These are phyloP conservation scores for Pythium brachiatum DNA, from an alignment of 352 stramenopile species.

Conservation along the genomic window DNA sequence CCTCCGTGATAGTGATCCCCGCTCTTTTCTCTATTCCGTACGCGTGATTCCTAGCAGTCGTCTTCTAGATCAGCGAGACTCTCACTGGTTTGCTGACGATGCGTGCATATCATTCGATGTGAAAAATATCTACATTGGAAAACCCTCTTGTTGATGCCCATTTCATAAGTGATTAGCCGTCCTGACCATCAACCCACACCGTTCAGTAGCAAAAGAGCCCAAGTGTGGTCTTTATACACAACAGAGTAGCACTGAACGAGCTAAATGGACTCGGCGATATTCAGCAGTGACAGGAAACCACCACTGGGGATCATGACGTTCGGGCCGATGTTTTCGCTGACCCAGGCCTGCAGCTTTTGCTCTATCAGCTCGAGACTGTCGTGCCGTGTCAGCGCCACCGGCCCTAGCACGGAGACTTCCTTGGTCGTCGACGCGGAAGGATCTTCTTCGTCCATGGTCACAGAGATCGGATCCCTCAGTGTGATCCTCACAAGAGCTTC, in stretches of 20 bases:
- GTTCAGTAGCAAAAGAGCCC: too few species aligned
- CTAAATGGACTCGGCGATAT: slow-evolving; percentile 39
- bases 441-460: slow-evolving; percentile 21
- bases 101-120: too few species aligned
- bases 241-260: not conserved
- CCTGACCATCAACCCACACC: not conserved
- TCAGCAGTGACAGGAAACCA: slow-evolving; percentile 54
- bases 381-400: slow-evolving; percentile 43
- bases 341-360: slow-evolving; percentile 50
- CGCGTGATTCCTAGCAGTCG: too few species aligned
- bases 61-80: too few species aligned
- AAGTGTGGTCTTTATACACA: not conserved
- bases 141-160: too few species aligned
- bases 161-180: too few species aligned
- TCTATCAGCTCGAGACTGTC: slow-evolving; percentile 60
- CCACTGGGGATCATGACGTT: slow-evolving; percentile 29
- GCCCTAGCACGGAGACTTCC: slow-evolving; percentile 39
- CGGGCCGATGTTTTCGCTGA: slow-evolving; percentile 41
- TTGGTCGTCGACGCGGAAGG: slow-evolving; percentile 1
- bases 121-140: too few species aligned
- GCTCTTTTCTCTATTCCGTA: too few species aligned
- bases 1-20: too few species aligned
- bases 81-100: too few species aligned
- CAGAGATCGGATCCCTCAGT: slow-evolving; percentile 42
- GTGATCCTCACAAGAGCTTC: slow-evolving; percentile 51